Conservation (phyloP, 306 rosid species). For the Inga laurina region DNA sequence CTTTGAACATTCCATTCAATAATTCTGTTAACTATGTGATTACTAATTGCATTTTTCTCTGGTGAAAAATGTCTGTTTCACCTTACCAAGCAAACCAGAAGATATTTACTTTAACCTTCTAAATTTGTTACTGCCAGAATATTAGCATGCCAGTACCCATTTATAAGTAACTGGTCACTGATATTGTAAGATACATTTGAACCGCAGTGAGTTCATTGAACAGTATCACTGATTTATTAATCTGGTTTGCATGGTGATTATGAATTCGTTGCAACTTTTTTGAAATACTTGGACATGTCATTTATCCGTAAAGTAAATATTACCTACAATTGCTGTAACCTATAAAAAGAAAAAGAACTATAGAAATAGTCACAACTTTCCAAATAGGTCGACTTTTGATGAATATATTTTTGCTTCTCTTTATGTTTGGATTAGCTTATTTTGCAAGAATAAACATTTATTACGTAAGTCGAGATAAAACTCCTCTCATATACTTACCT, state of each 20-base stretch:
- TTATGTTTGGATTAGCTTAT: too few relatives aligned
- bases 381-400: background rate
- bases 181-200: conserved; percentile 2
- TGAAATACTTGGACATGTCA: background rate
- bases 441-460: too few relatives aligned
- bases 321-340: background rate
- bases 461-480: too few relatives aligned
- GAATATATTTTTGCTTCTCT: background rate
- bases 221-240: background rate
- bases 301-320: background rate
- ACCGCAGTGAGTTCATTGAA: background rate
- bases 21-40: background rate
- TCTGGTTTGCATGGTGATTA: conserved; percentile 1
- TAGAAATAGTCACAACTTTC: background rate
- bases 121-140: background rate
- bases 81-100: background rate
- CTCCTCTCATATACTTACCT: too few relatives aligned
- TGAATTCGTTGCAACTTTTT: background rate
- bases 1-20: background rate
- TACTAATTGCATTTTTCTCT: conserved; percentile 10
- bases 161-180: background rate
- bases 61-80: background rate
- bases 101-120: background rate
- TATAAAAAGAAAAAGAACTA: background rate
- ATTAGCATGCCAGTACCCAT: background rate